Percentiles rank a stretch among this genome's conserved stretches.
Conservation (phyloP, 2,329 filamentous ascomycete genomes). For the Moelleriella libera region DNA sequence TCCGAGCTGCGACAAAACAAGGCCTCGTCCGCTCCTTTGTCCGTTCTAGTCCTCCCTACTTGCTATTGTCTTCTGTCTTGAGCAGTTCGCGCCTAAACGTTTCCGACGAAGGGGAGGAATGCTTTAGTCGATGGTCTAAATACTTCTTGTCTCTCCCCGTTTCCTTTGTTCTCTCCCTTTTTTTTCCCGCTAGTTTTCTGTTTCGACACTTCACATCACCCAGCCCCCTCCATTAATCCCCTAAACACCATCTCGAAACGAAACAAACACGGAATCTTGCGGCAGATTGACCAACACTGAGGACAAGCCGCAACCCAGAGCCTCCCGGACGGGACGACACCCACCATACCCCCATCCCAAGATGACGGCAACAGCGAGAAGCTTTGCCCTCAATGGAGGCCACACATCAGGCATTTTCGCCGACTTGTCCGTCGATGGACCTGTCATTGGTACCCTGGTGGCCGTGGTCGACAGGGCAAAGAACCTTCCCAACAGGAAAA, state of each 20-base stretch:
- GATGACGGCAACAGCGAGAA: conserved; percentile 39
- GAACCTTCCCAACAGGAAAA: conserved; percentile 92
- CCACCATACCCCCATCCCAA: background rate
- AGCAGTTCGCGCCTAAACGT: background rate
- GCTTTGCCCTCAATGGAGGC: conserved; percentile 43
- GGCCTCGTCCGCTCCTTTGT: conserved; percentile 5
- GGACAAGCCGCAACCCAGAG: too few relatives aligned
- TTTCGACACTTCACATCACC: background rate
- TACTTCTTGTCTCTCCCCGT: background rate
- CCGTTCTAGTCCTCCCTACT: conserved; percentile 7
- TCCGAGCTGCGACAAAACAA: background rate
- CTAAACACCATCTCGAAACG: too few relatives aligned
- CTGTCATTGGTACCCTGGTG: conserved; percentile 84
- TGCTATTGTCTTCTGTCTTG: conserved; percentile 3
- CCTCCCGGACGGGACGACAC: background rate
- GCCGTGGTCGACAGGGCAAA: conserved; percentile 88
- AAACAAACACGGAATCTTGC: too few relatives aligned
- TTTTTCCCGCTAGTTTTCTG: background rate
- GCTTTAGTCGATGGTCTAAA: background rate
- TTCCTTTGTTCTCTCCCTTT: background rate
- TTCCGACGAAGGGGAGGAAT: background rate
- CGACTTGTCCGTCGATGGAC: conserved; percentile 86
- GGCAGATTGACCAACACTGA: too few relatives aligned
- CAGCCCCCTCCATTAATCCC: background rate
- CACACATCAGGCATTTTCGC: conserved; percentile 91